Conservation (phyloP, 176 grass and related monocot genomes). For the Oryza longistaminata region DNA sequence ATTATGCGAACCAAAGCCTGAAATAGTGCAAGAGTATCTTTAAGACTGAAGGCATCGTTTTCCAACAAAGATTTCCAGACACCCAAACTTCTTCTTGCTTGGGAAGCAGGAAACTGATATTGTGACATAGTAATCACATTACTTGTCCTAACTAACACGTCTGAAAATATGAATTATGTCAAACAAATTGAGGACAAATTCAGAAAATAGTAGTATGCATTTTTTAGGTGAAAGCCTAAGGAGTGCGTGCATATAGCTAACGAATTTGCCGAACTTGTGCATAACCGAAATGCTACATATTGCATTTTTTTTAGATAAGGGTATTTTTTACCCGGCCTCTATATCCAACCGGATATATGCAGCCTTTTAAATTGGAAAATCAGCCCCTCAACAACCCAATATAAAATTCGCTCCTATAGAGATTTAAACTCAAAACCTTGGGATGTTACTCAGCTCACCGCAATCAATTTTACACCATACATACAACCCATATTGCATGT, state of each 20-base stretch:
- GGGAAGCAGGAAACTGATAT: not conserved
- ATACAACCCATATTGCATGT: not conserved
- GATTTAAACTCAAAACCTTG: too few relatives aligned
- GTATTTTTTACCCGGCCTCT: too few relatives aligned
- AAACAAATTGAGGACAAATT: not conserved
- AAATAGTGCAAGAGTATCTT: constrained; percentile 6
- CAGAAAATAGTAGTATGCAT: not conserved
- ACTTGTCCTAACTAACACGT: not conserved
- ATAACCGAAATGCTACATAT: not conserved
- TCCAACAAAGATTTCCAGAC: not conserved
- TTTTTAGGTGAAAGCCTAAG: not conserved
- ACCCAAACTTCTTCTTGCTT: not conserved
- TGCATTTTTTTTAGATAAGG: not conserved
- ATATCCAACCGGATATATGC: too few relatives aligned
- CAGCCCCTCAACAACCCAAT: too few relatives aligned
- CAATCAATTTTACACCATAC: too few relatives aligned
- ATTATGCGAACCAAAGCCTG: constrained; percentile 73
- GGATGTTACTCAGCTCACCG: too few relatives aligned
- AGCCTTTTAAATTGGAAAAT: too few relatives aligned
- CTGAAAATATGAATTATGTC: not conserved
- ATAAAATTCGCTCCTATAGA: too few relatives aligned
- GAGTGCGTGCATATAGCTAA: not conserved
- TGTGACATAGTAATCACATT: not conserved
- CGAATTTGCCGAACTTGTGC: not conserved
- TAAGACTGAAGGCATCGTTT: not conserved